phyloP scores from a whole-genome alignment of 164 flowering plant species.

The Amborella trichopoda region DNA sequence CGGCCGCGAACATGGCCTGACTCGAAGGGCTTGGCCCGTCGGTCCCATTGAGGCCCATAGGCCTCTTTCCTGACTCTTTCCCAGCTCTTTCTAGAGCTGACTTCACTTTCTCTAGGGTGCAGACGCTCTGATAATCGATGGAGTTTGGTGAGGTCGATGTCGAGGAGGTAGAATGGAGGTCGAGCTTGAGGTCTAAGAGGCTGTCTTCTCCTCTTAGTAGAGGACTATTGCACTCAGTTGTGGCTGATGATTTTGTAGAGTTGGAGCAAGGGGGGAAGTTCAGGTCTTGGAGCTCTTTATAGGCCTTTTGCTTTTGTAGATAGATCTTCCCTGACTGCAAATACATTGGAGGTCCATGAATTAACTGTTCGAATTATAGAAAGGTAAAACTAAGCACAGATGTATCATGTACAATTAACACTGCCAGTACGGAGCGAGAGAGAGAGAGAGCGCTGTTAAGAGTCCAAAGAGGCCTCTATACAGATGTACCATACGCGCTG shows the following conservation, averaged over 20 bases:
- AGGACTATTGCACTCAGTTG: neutral
- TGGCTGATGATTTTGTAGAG: slow-evolving; percentile 4
- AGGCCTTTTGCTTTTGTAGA: slow-evolving; percentile 28
- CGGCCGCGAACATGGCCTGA: slow-evolving; percentile 41
- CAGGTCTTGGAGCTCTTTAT: slow-evolving; percentile 6
- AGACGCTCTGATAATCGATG: slow-evolving; percentile 46
- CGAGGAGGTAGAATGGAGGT: slow-evolving; percentile 7
- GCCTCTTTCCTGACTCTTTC: slow-evolving; percentile 27
- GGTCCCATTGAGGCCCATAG: slow-evolving; percentile 13
- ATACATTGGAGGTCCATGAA: slow-evolving; percentile 1
- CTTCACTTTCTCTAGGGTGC: slow-evolving; percentile 88
- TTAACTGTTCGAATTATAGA: neutral
- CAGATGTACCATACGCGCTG: no score
- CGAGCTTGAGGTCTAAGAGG: slow-evolving; percentile 48
- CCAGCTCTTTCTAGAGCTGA: slow-evolving; percentile 76
- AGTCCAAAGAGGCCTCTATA: no score
- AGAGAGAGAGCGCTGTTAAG: neutral
- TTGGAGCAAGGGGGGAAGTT: slow-evolving; percentile 14
- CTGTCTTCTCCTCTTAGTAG: slow-evolving; percentile 17
- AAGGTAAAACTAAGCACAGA: neutral
- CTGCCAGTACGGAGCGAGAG: neutral
- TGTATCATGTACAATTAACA: neutral
- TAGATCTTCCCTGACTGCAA: slow-evolving; percentile 34
- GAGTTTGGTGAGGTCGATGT: slow-evolving; percentile 3
- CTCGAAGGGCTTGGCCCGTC: slow-evolving; percentile 28